phyloP scores from a whole-genome alignment of 1,284 basidiomycete genomes.

The Cystobasidiaceae sp. region DNA sequence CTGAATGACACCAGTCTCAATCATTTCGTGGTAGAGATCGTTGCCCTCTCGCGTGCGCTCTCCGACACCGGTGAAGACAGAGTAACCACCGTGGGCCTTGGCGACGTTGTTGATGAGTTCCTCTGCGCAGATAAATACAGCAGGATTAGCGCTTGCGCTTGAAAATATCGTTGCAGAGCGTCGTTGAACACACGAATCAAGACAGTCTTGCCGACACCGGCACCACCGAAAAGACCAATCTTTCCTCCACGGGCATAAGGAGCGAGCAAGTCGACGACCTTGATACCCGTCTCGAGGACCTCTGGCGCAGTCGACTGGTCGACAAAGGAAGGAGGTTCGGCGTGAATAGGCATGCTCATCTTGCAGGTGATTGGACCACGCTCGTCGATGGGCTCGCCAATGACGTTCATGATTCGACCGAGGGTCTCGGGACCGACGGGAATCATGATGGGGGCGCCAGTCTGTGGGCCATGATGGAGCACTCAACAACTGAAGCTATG shows the following conservation, averaged over 20 bases:
- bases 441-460: constrained; percentile 87
- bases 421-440: constrained; percentile 90
- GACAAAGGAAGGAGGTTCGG: constrained; percentile 91
- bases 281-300: constrained; percentile 98
- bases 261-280: constrained; percentile 98
- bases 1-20: constrained; percentile 99
- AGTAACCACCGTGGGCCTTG: constrained; percentile 99
- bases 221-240: constrained; percentile 99
- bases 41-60: constrained; percentile 99
- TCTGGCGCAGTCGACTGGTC: constrained; percentile 98
- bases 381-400: constrained; percentile 98
- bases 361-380: constrained; percentile 96
- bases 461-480: too few relatives aligned
- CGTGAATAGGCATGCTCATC: constrained; percentile 78
- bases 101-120: constrained; percentile 99
- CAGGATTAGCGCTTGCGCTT: too few relatives aligned
- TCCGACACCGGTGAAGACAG: constrained; percentile 98
- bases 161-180: neutral
- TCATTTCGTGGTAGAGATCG: constrained; percentile 99
- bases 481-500: too few relatives aligned
- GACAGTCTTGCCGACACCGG: constrained; percentile 99
- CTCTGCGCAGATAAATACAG: too few relatives aligned
- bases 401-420: constrained; percentile 99
- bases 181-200: constrained; percentile 58
- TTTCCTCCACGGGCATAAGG: constrained; percentile 99